Base-by-base conservation (phyloP, 2,329 filamentous ascomycete species). In the Dryadomyces quercivorus region DNA sequence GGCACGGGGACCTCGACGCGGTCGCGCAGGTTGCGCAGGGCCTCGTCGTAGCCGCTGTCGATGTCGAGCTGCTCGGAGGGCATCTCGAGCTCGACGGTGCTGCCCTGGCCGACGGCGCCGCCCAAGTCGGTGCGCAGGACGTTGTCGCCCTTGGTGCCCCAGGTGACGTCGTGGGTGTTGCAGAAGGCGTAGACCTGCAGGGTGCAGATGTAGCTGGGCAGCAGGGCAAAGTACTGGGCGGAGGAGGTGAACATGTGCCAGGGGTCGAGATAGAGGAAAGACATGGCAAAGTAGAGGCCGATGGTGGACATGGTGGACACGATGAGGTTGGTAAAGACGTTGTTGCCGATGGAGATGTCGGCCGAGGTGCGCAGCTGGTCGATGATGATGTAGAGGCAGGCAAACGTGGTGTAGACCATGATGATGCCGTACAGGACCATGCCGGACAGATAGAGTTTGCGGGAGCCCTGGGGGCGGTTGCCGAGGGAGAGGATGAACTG, bases 91-190 rank as follows among this genome's bases (percentile, higher is more conserved):
- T 96, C 89, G 63, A 98, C 93, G 0, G 85, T 88, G 56, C 53
- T 59, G 54, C 86, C 87, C 60, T 86, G 84, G 51, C 84, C 84
- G 7, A 87, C 81, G 13, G 94, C 93, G 6, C 87, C 83, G 55
- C 93, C 93, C 0, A 98, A 82, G 66, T 98, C 94, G 8, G 87
- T 96, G 69, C 88, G 85, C 63, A 93, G 85, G 40, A 95, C 83
- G 69, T 98, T 98, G 76, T 98, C 93, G 55, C 93, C 93, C 72
- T 98, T 98, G 48, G 93, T 98, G 47, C 93, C 93, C 93, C 93
- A 98, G 0, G 91, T 95, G 20, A 98, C 90, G 67, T 98, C 93
- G 78, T 98, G 93, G 0, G 92, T 95, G 73, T 98, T 98, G 75
- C 93, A 97, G 70, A 98, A 98, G 46, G 93, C 93, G 71, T 98